A percentile compares a stretch with the other conserved stretches of the same genome.
These are phyloP conservation scores for Colletotrichum sp. DNA, from an alignment of 2,329 filamentous ascomycete species.

Conservation along the genomic window DNA sequence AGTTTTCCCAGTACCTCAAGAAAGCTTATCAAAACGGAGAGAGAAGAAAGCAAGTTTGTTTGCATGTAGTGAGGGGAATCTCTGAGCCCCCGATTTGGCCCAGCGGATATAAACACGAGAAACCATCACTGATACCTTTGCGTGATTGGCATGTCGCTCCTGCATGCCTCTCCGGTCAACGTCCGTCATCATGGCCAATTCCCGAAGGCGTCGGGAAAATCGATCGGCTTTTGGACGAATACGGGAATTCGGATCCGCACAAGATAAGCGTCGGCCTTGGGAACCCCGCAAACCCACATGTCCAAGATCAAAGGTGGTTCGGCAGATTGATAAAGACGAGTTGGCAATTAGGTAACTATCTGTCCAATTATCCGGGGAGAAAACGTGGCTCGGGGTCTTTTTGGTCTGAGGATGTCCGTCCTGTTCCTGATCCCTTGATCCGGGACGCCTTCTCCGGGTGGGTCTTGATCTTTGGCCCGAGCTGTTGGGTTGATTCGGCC, in stretches of 20 bases:
- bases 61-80: not conserved
- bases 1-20: not conserved
- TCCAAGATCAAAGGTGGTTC: not conserved
- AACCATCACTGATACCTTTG: not conserved
- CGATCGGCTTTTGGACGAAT: not conserved
- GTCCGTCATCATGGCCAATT: not conserved
- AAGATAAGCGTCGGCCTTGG: not conserved
- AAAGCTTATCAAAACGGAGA: not conserved
- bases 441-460: not conserved
- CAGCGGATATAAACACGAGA: not conserved
- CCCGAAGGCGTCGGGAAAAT: conserved; percentile 8
- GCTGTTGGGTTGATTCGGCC: not conserved
- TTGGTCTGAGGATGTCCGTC: not conserved
- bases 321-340: not conserved
- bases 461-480: not conserved
- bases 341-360: not conserved
- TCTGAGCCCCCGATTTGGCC: not conserved
- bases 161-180: not conserved
- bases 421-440: not conserved
- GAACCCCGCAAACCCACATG: not conserved
- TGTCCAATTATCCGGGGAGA: not conserved
- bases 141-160: not conserved
- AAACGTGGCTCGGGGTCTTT: not conserved
- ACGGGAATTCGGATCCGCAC: not conserved
- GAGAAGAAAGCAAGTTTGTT: not conserved